Base-by-base conservation (phyloP, 345 rosid genomes). In the Abelmoschus esculentus region DNA sequence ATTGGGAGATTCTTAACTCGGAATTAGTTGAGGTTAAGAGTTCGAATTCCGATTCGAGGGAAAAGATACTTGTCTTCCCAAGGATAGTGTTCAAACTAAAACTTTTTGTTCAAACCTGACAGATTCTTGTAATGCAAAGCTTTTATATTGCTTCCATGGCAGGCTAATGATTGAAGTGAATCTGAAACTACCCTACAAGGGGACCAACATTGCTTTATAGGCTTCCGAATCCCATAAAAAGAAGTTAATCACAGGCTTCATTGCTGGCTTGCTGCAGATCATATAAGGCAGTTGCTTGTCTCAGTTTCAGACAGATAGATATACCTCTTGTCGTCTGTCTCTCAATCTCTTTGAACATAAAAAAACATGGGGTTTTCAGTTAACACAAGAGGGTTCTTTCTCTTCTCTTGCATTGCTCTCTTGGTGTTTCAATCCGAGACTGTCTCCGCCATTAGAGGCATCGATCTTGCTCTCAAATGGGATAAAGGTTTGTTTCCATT, bases 51-150 rank as follows among this genome's bases (percentile, higher is more conserved):
- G 40, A 36, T 36, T 3, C 4, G 0, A 6, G 6, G 8, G 0
- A 40, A 40, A 40, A 85, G 89, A 88, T 85, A 81, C 89, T 85
- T 89, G 78, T 80, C 90, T 83, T 87, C 93, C 89, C 86, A 80
- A 78, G 81, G 83, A 83, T 40, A 74, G 65, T 76, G 85, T 82
- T 81, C 79, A 86, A 84, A 87, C 84, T 74, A 55, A 60, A 73
- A 70, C 88, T 86, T 85, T 91, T 76, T 83, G 87, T 87, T 91
- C 96, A 85, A 90, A 89, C 87, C 83, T 86, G 93, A 82, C 88
- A 84, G 86, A 78, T 82, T 84, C 86, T 83, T 86, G 80, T 77
- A 79, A 77, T 72, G 74, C 84, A 82, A 79, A 17, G 26, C 85
- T 86, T 84, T 61, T 81, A 71, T 74, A 72, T 77, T 86, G 85